phyloP scores from a whole-genome alignment of 192 early-diverging fungal genomes.

The Dispira parvispora region DNA sequence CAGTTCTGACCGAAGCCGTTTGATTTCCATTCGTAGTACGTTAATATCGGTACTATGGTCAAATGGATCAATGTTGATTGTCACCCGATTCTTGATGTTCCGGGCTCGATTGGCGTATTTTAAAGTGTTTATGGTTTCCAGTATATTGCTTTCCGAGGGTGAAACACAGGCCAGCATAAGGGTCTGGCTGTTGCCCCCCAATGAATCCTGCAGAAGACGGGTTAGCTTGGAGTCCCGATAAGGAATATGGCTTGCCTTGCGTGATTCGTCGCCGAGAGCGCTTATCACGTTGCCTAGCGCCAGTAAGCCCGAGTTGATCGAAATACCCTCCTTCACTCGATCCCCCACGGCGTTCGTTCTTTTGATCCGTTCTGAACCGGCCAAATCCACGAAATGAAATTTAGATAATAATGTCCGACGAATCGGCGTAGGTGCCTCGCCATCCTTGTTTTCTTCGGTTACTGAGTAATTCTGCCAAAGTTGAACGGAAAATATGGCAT shows the following conservation, averaged over 20 bases:
- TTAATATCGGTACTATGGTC: background rate
- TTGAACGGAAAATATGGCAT: conserved; percentile 89
- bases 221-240: conserved; percentile 98
- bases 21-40: background rate
- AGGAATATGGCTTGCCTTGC: conserved; percentile 61
- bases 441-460: conserved; percentile 3
- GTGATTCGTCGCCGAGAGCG: conserved; percentile 68
- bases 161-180: conserved; percentile 91
- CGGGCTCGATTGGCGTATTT: conserved; percentile 90
- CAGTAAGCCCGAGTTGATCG: conserved; percentile 87
- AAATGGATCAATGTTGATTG: conserved; percentile 29
- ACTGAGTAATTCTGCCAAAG: conserved; percentile 53
- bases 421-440: conserved; percentile 18
- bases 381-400: conserved; percentile 97
- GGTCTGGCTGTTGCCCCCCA: conserved; percentile 87
- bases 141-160: conserved; percentile 64
- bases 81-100: conserved; percentile 84
- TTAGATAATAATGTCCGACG: conserved; percentile 56
- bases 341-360: conserved; percentile 84
- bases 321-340: conserved; percentile 87
- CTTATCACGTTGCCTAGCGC: conserved; percentile 97
- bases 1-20: background rate
- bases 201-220: conserved; percentile 81
- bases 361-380: conserved; percentile 90
- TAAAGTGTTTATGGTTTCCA: conserved; percentile 87